Evolutionary conservation across 2,329 filamentous ascomycete species (phyloP).

Genomic region (Colletotrichum orchidophilum): DNA sequence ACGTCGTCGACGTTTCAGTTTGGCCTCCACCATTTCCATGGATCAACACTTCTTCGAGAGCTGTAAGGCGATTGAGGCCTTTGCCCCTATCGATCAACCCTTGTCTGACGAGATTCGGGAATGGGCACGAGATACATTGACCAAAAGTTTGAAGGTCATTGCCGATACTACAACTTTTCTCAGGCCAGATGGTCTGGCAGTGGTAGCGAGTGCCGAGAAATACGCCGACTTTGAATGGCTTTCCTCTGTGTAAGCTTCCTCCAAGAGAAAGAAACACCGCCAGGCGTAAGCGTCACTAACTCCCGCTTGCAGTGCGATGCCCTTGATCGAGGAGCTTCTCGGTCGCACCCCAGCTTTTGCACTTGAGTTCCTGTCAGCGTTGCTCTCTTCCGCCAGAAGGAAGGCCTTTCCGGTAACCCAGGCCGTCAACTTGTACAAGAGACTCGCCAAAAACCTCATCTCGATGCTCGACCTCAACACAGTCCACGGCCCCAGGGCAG

Average conservation of each 20-base stretch:
- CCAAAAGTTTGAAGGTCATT: neutral
- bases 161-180: neutral
- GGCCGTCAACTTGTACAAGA: neutral
- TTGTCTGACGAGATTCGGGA: neutral
- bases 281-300: neutral
- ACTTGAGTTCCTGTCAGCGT: neutral
- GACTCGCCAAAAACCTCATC: neutral
- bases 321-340: slow-evolving; percentile 2
- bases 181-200: neutral
- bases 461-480: neutral
- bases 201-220: neutral
- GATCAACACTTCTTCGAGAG: neutral
- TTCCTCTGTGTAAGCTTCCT: neutral
- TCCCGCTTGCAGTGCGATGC: neutral
- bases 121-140: neutral
- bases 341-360: neutral
- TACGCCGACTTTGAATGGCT: slow-evolving; percentile 18
- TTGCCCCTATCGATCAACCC: neutral
- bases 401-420: neutral
- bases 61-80: neutral
- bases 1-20: neutral
- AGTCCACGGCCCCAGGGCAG: neutral
- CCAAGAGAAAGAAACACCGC: too few relatives aligned
- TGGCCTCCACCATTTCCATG: neutral
- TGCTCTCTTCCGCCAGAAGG: neutral